phyloP scores from a whole-genome alignment of 495 filamentous ascomycete genomes.

The Penicillium coprophilum region DNA sequence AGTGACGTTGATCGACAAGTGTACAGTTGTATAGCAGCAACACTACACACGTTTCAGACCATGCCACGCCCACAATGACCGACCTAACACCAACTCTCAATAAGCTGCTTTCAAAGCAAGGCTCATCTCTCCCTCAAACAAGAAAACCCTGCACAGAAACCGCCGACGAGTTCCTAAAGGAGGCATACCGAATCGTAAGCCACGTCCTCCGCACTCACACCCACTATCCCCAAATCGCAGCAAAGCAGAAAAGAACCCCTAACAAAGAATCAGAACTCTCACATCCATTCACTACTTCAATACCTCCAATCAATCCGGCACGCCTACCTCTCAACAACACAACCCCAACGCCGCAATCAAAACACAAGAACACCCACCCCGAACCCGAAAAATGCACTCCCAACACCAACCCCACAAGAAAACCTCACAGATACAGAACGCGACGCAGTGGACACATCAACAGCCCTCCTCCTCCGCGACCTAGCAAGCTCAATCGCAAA shows the following conservation, averaged over 20 bases:
- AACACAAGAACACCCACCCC: constrained; percentile 24
- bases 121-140: constrained; percentile 2
- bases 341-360: constrained; percentile 32
- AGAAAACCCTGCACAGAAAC: constrained; percentile 42
- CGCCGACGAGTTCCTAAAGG: constrained; percentile 88
- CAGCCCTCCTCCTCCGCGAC: constrained; percentile 78
- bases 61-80: constrained; percentile 48
- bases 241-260: not conserved
- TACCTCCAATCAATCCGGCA: constrained; percentile 83
- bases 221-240: constrained; percentile 2
- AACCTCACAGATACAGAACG: constrained; percentile 66
- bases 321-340: constrained; percentile 81
- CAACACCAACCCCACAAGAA: constrained; percentile 29
- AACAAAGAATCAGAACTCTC: constrained; percentile 66
- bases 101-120: constrained; percentile 57
- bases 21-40: constrained; percentile 2
- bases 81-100: constrained; percentile 69
- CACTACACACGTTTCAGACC: constrained; percentile 3
- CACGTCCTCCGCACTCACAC: constrained; percentile 3
- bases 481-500: constrained; percentile 73
- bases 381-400: constrained; percentile 11
- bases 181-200: constrained; percentile 89
- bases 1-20: constrained; percentile 15
- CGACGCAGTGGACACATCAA: constrained; percentile 79
- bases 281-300: constrained; percentile 70